Evolutionary conservation across 805 yeast species (phyloP), one percentile per base, ranked within the genome.

Genomic region (Wickerhamomyces alni): DNA sequence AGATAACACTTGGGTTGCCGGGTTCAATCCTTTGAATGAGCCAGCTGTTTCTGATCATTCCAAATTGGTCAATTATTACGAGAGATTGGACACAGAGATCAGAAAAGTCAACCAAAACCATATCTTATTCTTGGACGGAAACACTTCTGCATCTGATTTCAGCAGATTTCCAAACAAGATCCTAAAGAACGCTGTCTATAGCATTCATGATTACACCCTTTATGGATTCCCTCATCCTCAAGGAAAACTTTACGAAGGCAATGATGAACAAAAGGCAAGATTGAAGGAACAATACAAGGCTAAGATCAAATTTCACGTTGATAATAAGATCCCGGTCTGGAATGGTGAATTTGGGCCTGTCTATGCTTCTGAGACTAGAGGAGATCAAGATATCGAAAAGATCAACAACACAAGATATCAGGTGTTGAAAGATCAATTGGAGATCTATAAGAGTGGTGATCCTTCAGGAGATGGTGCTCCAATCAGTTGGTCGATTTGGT

Each of bases 341-440:
- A 70, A 70, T 51, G 77, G 77, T 24, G 74, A 72, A 52, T 69
- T 72, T 52, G 75, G 77, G 25, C 75, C 77, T 8, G 74, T 72
- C 27, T 69, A 70, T 49, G 67, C 72, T 16, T 59, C 70, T 11
- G 54, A 62, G 19, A 58, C 52, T 18, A 58, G 76, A 39, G 74
- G 74, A 16, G 74, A 70, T 47, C 37, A 42, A 1, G 57, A 68
- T 39, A 56, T 61, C 6, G 70, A 61, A 12, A 47, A 47, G 21
- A 65, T 61, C 36, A 72, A 72, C 48, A 44, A 38, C 12, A 55
- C 63, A 11, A 61, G 77, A 29, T 70, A 67, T 51, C 47, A 59
- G 17, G 65, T 71, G 22, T 61, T 72, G 47, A 62, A 63, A 40
- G 74, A 70, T 45, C 77, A 72, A 54, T 60, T 72, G 48, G 60